Conservation (phyloP, 768 basidiomycete species). For the Ramaria sp. region DNA sequence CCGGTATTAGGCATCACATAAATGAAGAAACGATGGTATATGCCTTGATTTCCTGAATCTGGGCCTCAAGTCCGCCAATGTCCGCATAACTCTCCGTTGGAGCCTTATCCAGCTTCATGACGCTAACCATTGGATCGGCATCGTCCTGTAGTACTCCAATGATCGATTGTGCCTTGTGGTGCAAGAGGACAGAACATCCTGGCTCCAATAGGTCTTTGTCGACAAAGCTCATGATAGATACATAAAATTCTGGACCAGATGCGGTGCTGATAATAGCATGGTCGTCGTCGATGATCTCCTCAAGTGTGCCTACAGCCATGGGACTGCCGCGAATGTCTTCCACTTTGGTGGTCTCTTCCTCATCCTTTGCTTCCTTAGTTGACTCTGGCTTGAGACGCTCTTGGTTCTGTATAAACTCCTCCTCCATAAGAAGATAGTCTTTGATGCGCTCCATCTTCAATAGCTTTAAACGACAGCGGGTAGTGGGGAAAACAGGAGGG, state of each 20-base stretch:
- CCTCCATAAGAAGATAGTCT: slow-evolving; percentile 92
- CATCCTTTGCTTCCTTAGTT: slow-evolving; percentile 87
- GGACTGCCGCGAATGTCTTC: slow-evolving; percentile 92
- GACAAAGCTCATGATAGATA: slow-evolving; percentile 95
- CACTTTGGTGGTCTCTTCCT: slow-evolving; percentile 87
- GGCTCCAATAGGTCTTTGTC: slow-evolving; percentile 98
- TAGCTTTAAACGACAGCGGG: slow-evolving; percentile 88
- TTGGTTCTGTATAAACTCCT: slow-evolving; percentile 90
- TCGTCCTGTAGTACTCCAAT: slow-evolving; percentile 96
- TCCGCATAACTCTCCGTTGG: slow-evolving; percentile 99
- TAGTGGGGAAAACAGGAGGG: slow-evolving; percentile 87
- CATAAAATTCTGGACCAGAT: slow-evolving; percentile 93
- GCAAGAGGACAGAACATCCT: slow-evolving; percentile 86
- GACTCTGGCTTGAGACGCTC: slow-evolving; percentile 82
- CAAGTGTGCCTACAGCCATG: slow-evolving; percentile 96
- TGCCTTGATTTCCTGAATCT: slow-evolving; percentile 99
- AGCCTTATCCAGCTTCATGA: slow-evolving; percentile 99
- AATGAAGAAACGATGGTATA: slow-evolving; percentile 11
- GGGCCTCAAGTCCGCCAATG: slow-evolving; percentile 90
- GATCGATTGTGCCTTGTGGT: slow-evolving; percentile 92
- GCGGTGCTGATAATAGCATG: slow-evolving; percentile 97
- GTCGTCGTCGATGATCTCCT: slow-evolving; percentile 97
- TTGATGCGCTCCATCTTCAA: slow-evolving; percentile 98
- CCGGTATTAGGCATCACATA: background rate
- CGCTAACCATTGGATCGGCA: slow-evolving; percentile 88